A percentile compares a stretch with the other conserved stretches of the same genome.
phyloP scores from a whole-genome alignment of 495 filamentous ascomycete species.

The Astrothelium subdiscretum region DNA sequence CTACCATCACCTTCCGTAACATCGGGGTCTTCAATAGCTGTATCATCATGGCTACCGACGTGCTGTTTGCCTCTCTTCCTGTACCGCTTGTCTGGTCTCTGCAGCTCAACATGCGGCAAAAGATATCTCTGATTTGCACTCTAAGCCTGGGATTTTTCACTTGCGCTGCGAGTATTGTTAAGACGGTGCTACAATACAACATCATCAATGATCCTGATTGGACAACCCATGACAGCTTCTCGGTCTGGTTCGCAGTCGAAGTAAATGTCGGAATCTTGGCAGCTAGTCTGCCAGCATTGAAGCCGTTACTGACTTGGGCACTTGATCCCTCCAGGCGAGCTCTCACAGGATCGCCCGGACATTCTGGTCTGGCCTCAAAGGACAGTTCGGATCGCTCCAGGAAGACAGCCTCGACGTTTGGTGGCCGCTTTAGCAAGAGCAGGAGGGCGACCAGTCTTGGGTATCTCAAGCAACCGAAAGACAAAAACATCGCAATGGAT shows the following conservation, averaged over 20 bases:
- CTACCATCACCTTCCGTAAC: slow-evolving; percentile 13
- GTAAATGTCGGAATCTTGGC: slow-evolving; percentile 21
- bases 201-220: slow-evolving; percentile 16
- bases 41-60: slow-evolving; percentile 26
- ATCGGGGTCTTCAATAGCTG: slow-evolving; percentile 20
- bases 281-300: slow-evolving; percentile 20
- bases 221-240: slow-evolving; percentile 21
- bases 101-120: slow-evolving; percentile 22
- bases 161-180: slow-evolving; percentile 23
- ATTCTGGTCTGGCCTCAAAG: background rate
- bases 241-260: slow-evolving; percentile 24
- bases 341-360: slow-evolving; percentile 6
- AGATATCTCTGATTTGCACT: slow-evolving; percentile 20
- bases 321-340: slow-evolving; percentile 15
- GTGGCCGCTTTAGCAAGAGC: slow-evolving; percentile 1
- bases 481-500: slow-evolving; percentile 11
- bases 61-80: slow-evolving; percentile 22
- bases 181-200: slow-evolving; percentile 20
- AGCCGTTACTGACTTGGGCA: slow-evolving; percentile 22
- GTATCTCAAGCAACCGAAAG: slow-evolving; percentile 12
- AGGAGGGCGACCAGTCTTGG: slow-evolving; percentile 10
- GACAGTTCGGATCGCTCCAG: background rate
- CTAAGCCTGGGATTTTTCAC: slow-evolving; percentile 25
- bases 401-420: background rate
- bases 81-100: slow-evolving; percentile 24